phyloP scores from a whole-genome alignment of 2,329 filamentous ascomycete species.

The Rutstroemia sydowiana region DNA sequence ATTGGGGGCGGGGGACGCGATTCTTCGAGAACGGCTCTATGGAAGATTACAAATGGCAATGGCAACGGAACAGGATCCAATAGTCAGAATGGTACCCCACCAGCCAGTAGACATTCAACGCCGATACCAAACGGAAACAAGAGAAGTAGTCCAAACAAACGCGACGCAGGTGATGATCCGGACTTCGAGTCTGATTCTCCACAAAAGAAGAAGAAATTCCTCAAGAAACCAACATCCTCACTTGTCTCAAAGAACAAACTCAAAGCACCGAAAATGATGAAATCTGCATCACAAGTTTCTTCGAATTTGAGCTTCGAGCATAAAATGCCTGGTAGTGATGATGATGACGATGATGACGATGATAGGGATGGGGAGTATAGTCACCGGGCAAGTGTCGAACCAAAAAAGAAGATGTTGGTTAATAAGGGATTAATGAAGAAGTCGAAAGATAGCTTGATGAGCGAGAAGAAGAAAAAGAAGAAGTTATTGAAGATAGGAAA shows the following conservation, averaged over 20 bases:
- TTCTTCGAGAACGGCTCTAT: constrained; percentile 53
- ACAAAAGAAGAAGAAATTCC: constrained; percentile 27
- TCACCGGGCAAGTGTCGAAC: constrained; percentile 17
- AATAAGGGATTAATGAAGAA: constrained; percentile 15
- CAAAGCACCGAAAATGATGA: constrained; percentile 23
- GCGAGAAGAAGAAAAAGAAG: constrained; percentile 6
- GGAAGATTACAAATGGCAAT: constrained; percentile 54
- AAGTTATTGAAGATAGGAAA: constrained; percentile 14
- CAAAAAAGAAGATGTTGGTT: constrained; percentile 22
- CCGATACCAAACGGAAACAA: constrained; percentile 33
- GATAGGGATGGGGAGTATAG: constrained; percentile 25
- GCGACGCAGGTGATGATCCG: constrained; percentile 26
- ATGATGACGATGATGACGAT: constrained; percentile 24
- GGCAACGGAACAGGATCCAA: constrained; percentile 31
- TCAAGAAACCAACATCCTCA: constrained; percentile 21
- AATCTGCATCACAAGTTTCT: constrained; percentile 16
- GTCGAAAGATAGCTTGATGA: constrained; percentile 6
- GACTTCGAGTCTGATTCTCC: constrained; percentile 26
- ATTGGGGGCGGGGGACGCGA: constrained; percentile 59
- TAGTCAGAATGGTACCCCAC: constrained; percentile 48
- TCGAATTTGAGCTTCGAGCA: constrained; percentile 23
- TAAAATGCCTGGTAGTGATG: constrained; percentile 18
- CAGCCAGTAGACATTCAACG: constrained; percentile 56
- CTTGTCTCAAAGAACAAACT: constrained; percentile 18
- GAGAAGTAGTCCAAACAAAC: constrained; percentile 27